Evolutionary conservation across 1,284 basidiomycete genomes (phyloP), one percentile per base, ranked within the genome.

Genomic region (Rhizoctonia solani): DNA sequence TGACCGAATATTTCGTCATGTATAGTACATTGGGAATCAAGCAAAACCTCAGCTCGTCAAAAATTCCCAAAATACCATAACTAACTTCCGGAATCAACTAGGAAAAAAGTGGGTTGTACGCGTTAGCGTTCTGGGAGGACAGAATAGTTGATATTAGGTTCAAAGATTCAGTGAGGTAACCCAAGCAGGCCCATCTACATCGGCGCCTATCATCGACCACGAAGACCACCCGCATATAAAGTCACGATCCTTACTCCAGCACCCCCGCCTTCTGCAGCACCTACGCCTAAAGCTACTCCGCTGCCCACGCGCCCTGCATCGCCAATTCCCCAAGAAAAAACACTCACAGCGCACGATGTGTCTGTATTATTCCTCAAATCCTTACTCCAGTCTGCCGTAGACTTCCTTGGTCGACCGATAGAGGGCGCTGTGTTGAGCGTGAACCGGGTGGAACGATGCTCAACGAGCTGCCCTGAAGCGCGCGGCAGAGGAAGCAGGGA

Each of bases 31-130:
- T 66, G 96, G 96, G 72, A 97, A 94, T 79, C 93, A 95, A 76
- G 96, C 96, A 56, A 93, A 90, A 74, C 90, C 88, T 9, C 96
- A 99, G 76, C 89, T 98, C 54, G 90, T 99, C 30, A 95, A 98
- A 79, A 99, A 99, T 77, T 83, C 91, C 3, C 83, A 89, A 76
- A 99, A 99, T 78, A 97, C 95, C 39, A 95, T 99, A 74, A 89
- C 88, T 56, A 90, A 90, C 9, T 99, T 99, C 83, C 84, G 95
- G 54, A 95, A 98, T 78, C 81, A 98, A 9, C 83, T 99, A 42
- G 96, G 97, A 59, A 93, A 93, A 82, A 93, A 87, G 89, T 93
- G 67, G 34, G 83, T 79, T 13, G 25, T 32, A 29, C 27, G 23
- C 13, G 37, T 34, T 47, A 39, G 19, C 21, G 54, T 50, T 14